Conservation (phyloP, 2,329 filamentous ascomycete species). For the Alternaria gansuensis region DNA sequence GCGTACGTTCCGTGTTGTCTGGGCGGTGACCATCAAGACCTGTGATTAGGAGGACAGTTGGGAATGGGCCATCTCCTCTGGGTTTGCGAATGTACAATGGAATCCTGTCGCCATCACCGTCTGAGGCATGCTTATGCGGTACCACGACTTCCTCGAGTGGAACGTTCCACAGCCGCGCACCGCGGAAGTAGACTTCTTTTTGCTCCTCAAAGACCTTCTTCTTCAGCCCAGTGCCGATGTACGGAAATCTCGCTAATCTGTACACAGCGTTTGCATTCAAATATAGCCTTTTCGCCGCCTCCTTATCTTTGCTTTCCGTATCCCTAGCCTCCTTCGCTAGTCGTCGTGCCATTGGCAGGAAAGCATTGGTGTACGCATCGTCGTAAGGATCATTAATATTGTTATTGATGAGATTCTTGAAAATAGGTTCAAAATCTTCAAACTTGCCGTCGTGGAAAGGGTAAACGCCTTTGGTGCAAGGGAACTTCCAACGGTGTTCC, state of each 20-base stretch:
- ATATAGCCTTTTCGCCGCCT: constrained; percentile 67
- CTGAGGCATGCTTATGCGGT: constrained; percentile 62
- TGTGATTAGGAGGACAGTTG: constrained; percentile 64
- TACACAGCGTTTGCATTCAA: constrained; percentile 76
- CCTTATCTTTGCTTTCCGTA: constrained; percentile 48
- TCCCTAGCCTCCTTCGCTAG: constrained; percentile 61
- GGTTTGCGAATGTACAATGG: constrained; percentile 72
- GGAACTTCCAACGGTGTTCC: constrained; percentile 49
- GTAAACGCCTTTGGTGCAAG: constrained; percentile 63
- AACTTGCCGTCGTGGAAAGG: constrained; percentile 76
- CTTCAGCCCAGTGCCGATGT: constrained; percentile 60
- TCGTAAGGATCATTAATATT: constrained; percentile 71
- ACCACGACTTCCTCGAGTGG: constrained; percentile 69
- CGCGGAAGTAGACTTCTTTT: constrained; percentile 70
- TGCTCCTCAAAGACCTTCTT: constrained; percentile 71
- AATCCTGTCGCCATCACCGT: constrained; percentile 64
- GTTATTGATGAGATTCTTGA: constrained; percentile 52
- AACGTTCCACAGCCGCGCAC: constrained; percentile 54
- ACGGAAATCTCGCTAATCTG: constrained; percentile 75
- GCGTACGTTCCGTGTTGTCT: constrained; percentile 56
- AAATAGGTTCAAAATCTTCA: constrained; percentile 73
- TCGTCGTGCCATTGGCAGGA: constrained; percentile 67
- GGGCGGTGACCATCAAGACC: constrained; percentile 68
- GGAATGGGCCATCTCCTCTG: constrained; percentile 51
- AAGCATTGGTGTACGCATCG: constrained; percentile 68